Percentiles rank a stretch among this genome's conserved stretches.
phyloP scores from a whole-genome alignment of 495 filamentous ascomycete species.

The Pyronema omphalodes region DNA sequence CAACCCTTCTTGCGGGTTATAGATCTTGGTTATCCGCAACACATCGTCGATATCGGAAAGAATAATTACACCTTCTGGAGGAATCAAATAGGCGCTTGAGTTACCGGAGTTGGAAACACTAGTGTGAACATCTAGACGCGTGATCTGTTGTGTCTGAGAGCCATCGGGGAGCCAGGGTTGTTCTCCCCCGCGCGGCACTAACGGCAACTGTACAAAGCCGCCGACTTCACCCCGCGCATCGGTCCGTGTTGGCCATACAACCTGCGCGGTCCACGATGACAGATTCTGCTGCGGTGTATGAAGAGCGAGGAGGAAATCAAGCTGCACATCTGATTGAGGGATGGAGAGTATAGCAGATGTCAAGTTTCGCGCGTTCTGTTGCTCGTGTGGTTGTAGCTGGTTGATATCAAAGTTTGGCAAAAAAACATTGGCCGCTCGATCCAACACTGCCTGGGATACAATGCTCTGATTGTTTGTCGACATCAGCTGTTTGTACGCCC shows the following conservation, averaged over 20 bases:
- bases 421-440: conserved; percentile 51
- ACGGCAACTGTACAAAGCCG: conserved; percentile 39
- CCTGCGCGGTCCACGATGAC: conserved; percentile 23
- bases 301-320: conserved; percentile 39
- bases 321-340: conserved; percentile 42
- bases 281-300: conserved; percentile 12
- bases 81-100: conserved; percentile 57
- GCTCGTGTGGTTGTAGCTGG: conserved; percentile 38
- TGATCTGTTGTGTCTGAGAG: conserved; percentile 43
- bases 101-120: conserved; percentile 35
- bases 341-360: conserved; percentile 53
- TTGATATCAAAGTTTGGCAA: conserved; percentile 43
- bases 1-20: conserved; percentile 49
- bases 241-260: conserved; percentile 18
- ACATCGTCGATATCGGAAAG: conserved; percentile 67
- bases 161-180: conserved; percentile 25
- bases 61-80: conserved; percentile 44
- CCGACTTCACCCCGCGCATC: conserved; percentile 46
- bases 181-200: conserved; percentile 31
- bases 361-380: conserved; percentile 50
- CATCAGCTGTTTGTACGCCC: conserved; percentile 60
- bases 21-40: conserved; percentile 67
- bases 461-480: conserved; percentile 1
- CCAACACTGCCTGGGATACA: conserved; percentile 38
- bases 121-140: conserved; percentile 47